Base-by-base conservation (phyloP, 768 basidiomycete species). In the Macrolepiota albuminosa region DNA sequence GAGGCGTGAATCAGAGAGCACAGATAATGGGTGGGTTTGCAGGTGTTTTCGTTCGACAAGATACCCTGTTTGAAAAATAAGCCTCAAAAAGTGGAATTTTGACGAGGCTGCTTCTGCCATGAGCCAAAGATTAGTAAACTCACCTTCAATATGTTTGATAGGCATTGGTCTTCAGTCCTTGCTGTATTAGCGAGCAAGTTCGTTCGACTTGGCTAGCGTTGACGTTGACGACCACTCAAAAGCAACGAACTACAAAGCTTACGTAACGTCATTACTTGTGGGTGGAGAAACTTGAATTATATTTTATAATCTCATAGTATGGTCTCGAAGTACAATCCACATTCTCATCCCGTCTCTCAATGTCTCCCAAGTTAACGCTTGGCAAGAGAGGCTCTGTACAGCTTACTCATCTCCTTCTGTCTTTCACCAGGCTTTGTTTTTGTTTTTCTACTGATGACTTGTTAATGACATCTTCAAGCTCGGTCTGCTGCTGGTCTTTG, bases 1-100 rank as follows among this genome's bases (percentile, higher is more conserved):
- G 31, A 99, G 88, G 48, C 97, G 89, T 55, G 95, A 92, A 69
- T 97, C 93, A 45, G 91, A 83, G 51, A 99, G 81, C 0, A 87
- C 85, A 58, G 83, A 84, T 56, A 98, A 83, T 24, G 92, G 84
- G 58, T 89, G 84, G 43, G 87, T 88, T 73, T 91, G 88, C 63
- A 91, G 74, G 71, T 95, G 91, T 75, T 93, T 93, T 72, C 93
- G 89, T 80, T 95, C 93, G 29, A 81, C 72, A 67, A 97, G 82
- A 71, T 93, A 93, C 71, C 82, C 95, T 95, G 53, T 57, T 53
- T 37, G 47, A 64, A 67, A 63, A 66, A 49, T 48, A 46, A 67
- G 53, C 45, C 61, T 63, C 54, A 63, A 58, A 13, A 59, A 34
- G 37, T 26, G 16, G 24, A 26, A 36, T 26, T 58, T 43, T 61